phyloP scores from a whole-genome alignment of 2,329 filamentous ascomycete species.

The Byssothecium circinans region DNA sequence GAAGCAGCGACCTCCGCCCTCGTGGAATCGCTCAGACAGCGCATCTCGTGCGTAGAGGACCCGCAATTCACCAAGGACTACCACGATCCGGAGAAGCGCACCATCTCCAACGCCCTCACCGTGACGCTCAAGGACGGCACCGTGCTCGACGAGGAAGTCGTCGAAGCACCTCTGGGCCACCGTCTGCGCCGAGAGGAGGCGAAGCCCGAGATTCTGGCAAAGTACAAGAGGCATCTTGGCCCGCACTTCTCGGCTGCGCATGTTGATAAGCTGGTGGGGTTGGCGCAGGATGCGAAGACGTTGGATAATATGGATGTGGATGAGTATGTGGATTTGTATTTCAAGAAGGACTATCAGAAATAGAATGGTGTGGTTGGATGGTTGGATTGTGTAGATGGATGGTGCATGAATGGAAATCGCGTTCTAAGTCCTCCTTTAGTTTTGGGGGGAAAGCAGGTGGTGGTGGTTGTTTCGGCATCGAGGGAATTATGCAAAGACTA shows the following conservation, averaged over 20 bases:
- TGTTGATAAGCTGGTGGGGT: conserved; percentile 79
- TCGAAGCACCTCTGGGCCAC: conserved; percentile 94
- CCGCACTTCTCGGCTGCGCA: conserved; percentile 77
- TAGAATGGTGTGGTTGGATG: background rate
- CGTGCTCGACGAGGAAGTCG: conserved; percentile 82
- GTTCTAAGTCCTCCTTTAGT: too few relatives aligned
- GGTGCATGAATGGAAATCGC: background rate
- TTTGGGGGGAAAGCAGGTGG: too few relatives aligned
- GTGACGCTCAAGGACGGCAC: conserved; percentile 95
- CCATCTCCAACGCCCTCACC: conserved; percentile 95
- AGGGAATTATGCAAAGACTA: too few relatives aligned
- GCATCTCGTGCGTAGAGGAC: conserved; percentile 96
- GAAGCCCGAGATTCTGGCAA: conserved; percentile 93
- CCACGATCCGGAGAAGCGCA: conserved; percentile 89
- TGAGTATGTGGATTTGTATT: conserved; percentile 88
- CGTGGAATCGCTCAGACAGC: conserved; percentile 87
- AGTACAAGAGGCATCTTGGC: conserved; percentile 89
- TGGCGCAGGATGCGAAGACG: conserved; percentile 73
- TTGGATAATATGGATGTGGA: conserved; percentile 84
- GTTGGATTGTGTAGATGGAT: too few relatives aligned
- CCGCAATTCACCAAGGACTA: conserved; percentile 93
- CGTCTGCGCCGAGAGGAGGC: conserved; percentile 89
- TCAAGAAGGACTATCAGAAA: conserved; percentile 49
- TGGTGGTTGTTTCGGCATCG: too few relatives aligned
- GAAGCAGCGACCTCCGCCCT: conserved; percentile 89